Evolutionary conservation across 805 yeast genomes (phyloP).

Genomic region (Tetrapisispora iriomotensis): DNA sequence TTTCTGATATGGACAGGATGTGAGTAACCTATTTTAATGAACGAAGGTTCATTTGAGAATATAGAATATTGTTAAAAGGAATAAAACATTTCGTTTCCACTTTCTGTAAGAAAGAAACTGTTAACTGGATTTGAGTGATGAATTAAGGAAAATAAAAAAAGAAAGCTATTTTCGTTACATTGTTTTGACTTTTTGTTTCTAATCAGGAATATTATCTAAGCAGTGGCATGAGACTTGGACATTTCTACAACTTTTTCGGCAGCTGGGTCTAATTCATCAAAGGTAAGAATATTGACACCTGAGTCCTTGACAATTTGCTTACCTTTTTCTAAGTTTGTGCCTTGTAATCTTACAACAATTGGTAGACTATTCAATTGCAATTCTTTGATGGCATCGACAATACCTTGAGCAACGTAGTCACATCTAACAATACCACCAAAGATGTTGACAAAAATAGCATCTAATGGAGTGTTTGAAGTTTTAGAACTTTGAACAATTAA

Average conservation of each 20-base stretch:
- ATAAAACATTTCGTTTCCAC: no score
- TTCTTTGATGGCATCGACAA: slow-evolving; percentile 88
- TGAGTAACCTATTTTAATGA: no score
- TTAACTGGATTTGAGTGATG: no score
- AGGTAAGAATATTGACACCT: slow-evolving; percentile 75
- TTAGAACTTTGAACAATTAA: slow-evolving; percentile 67
- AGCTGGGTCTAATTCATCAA: slow-evolving; percentile 91
- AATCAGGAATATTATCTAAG: background rate
- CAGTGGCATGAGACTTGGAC: slow-evolving; percentile 25
- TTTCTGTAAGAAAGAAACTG: no score
- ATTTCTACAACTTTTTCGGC: slow-evolving; percentile 89
- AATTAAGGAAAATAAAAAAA: slow-evolving; percentile 5
- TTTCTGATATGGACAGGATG: no score
- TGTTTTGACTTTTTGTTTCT: background rate
- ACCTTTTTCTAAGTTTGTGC: slow-evolving; percentile 89
- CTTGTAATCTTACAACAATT: slow-evolving; percentile 96
- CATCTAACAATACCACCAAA: slow-evolving; percentile 99
- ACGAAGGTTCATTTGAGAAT: no score
- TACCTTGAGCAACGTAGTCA: slow-evolving; percentile 96
- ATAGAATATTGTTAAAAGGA: no score
- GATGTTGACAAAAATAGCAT: slow-evolving; percentile 95
- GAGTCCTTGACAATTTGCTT: slow-evolving; percentile 76
- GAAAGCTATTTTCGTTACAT: slow-evolving; percentile 1
- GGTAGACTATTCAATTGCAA: slow-evolving; percentile 77
- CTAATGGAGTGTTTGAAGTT: slow-evolving; percentile 13